Percentiles rank a stretch among this genome's conserved stretches.
phyloP scores from a whole-genome alignment of 2,329 filamentous ascomycete genomes.

The Neofusicoccum sp. region DNA sequence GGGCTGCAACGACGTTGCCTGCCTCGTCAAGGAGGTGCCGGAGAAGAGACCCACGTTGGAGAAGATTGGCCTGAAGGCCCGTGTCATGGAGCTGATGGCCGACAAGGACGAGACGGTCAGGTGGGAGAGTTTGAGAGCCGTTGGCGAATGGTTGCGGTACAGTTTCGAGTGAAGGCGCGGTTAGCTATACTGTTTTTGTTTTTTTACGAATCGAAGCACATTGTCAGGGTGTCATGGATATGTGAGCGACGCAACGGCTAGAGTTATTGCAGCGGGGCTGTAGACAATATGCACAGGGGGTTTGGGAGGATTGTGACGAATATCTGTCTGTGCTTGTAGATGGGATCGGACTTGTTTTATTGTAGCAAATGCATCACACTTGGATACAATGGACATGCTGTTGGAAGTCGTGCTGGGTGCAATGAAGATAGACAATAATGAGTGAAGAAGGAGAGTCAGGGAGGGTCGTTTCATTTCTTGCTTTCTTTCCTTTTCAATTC shows the following conservation, averaged over 20 bases:
- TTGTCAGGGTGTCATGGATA: not conserved
- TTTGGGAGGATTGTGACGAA: not conserved
- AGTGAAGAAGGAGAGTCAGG: too few species aligned
- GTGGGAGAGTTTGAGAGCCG: conserved; percentile 87
- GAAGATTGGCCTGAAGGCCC: conserved; percentile 77
- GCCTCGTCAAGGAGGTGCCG: conserved; percentile 82
- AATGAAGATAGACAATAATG: too few species aligned
- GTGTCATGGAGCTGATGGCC: conserved; percentile 92
- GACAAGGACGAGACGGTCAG: conserved; percentile 83
- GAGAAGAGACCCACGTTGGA: conserved; percentile 79
- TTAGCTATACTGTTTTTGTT: not conserved
- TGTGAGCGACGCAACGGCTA: not conserved
- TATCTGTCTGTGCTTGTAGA: not conserved
- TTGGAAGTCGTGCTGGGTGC: too few species aligned
- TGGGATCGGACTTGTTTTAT: not conserved
- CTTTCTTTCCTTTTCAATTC: too few species aligned
- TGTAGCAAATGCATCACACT: not conserved
- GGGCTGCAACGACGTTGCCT: conserved; percentile 89
- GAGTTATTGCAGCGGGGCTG: not conserved
- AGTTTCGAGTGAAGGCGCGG: conserved; percentile 39
- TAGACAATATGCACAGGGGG: not conserved
- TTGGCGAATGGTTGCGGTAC: conserved; percentile 75
- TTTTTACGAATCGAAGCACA: not conserved
- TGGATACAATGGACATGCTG: not conserved
- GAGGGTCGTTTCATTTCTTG: not conserved